phyloP scores from a whole-genome alignment of 768 basidiomycete species.

The Tubosaeta brunneosetosa region DNA sequence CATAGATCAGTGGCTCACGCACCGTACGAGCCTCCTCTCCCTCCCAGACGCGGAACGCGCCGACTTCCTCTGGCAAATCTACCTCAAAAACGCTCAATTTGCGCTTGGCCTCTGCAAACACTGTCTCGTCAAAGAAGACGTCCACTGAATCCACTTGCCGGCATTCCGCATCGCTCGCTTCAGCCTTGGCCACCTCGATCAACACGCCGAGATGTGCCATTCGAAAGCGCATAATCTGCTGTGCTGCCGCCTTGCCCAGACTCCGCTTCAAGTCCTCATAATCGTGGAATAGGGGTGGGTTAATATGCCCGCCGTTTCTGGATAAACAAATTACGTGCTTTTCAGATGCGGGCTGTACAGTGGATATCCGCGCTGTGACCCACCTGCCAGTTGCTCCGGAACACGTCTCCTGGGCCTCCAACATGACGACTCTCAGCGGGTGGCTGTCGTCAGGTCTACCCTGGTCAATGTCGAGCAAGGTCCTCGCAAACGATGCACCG shows the following conservation, averaged over 20 bases:
- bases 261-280: constrained; percentile 35
- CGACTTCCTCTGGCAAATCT: constrained; percentile 50
- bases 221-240: constrained; percentile 38
- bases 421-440: constrained; percentile 41
- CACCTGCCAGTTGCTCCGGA: constrained; percentile 51
- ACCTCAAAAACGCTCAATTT: constrained; percentile 41
- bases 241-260: constrained; percentile 37
- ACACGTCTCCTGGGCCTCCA: constrained; percentile 59
- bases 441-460: constrained; percentile 12
- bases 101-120: constrained; percentile 37
- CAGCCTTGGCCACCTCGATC: constrained; percentile 26
- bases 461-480: constrained; percentile 31
- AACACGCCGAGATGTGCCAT: constrained; percentile 35
- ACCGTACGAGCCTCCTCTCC: constrained; percentile 35
- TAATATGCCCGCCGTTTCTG: constrained; percentile 51
- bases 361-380: constrained; percentile 8
- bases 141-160: constrained; percentile 33
- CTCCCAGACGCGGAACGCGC: constrained; percentile 24
- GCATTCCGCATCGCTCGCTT: constrained; percentile 26
- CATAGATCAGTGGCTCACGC: constrained; percentile 3
- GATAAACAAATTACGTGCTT: background rate
- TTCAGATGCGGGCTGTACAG: background rate
- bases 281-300: constrained; percentile 45
- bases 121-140: constrained; percentile 28
- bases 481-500: constrained; percentile 39